Base-by-base conservation (phyloP, 371 early-diverging fungal genomes). In the Mortierella sp. region DNA sequence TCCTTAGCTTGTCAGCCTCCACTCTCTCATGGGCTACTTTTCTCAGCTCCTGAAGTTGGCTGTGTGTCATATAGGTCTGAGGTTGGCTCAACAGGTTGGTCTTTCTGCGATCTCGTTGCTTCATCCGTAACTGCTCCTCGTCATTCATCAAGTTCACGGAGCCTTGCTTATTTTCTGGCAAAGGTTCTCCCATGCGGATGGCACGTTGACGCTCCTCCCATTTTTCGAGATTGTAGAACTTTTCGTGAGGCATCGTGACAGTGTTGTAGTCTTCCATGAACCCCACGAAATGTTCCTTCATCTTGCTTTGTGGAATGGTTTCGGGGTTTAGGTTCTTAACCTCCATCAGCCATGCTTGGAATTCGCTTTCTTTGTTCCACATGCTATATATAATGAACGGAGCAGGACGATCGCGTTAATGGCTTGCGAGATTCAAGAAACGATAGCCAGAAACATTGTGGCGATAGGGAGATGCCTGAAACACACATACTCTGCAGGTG, bases 211-310 rank as follows among this genome's bases (percentile, higher is more conserved):
- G 83, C 21, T 72, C 70, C 58, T 88, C 88, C 89, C 90, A 89
- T 61, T 82, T 69, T 23, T 79, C 61, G 27, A 90, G 51, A 47
- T 88, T 69, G 71, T 90, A 91, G 49, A 83, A 87, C 21, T 76
- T 76, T 34, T 76, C 78, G 52, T 91, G 90, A 10, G 93, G 89
- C 81, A 92, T 87, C 0, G 89, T 90, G 14, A 88, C 90, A 19
- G 90, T 91, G 68, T 92, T 92, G 81, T 82, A 92, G 63, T 91
- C 93, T 64, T 92, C 93, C 86, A 90, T 88, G 62, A 89, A 93
- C 27, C 89, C 90, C 14, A 81, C 46, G 69, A 91, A 91, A 58
- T 87, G 67, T 34, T 87, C 83, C 64, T 90, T 91, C 58, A 86
- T 85, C 55, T 83, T 83, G 41, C 27, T 73, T 19, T 86, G 83